Evolutionary conservation across 108 stramenopile species (phyloP), one percentile per base, ranked within the genome.

Genomic region (Nitzschia sp.): DNA sequence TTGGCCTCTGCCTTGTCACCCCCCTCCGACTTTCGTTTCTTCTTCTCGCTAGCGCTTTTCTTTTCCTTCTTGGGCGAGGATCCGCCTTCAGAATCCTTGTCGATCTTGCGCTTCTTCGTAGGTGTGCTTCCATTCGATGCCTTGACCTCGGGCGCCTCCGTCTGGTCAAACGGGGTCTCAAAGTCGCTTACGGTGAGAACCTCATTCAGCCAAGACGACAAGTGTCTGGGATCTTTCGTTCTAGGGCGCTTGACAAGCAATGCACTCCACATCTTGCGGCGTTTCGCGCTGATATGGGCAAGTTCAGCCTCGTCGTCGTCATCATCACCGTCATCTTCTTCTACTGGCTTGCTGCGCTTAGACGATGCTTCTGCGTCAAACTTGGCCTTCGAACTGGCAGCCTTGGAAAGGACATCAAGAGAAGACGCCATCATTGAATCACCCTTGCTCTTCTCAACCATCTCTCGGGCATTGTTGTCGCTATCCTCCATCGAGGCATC

Each of bases 171-270:
- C 46, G 78, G 72, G 4, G 55, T 76, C 2, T 82, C 76, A 4
- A 86, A 54, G 56, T 82, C 80, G 42, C 81, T 82, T 19, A 82
- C 77, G n/a, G 78, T 70, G 9, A 85, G 61, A 0, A 86, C 79
- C 21, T 80, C 75, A 49, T 76, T 82, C 19, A 85, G 59, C 84
- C 84, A 85, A 1, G 67, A 62, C 5, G 84, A 81, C 57, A 85
- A 68, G 27, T 61, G 47, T 28, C 38, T 42, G 17, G 75, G 79
- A 66, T 85, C 84, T 42, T 85, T 85, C 6, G 80, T 76, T 26
- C 71, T 58, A 0, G 84, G 84, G 31, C 84, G 79, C 55, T 71
- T 77, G 32, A 54, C 54, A 28, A 85, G 57, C 29, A 85, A 64
- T 6, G 58, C 36, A 28, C 42, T 59, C 84, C 84, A 85, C 35